phyloP scores from a whole-genome alignment of 2,329 filamentous ascomycete species.

The Helotiales sp. region DNA sequence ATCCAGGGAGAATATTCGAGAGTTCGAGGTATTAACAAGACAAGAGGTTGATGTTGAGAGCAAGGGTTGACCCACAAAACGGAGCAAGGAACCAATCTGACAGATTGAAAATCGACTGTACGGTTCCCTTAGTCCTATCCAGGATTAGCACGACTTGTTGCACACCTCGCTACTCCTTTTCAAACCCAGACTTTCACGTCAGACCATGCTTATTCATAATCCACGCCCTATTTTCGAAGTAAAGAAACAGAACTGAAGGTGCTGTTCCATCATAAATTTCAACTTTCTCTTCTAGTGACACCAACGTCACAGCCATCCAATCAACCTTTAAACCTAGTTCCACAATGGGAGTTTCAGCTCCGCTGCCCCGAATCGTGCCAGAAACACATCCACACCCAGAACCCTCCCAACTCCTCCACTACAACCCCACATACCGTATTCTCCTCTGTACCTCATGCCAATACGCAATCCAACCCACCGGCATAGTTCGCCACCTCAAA shows the following conservation, averaged over 20 bases:
- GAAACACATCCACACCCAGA: not conserved
- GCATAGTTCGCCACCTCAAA: slow-evolving; percentile 28
- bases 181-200: too few relatives aligned
- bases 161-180: not conserved
- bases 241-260: too few relatives aligned
- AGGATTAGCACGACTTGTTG: too few relatives aligned
- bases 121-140: not conserved
- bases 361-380: not conserved
- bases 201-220: too few relatives aligned
- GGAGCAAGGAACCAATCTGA: not conserved
- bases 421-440: slow-evolving; percentile 24
- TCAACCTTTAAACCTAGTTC: not conserved
- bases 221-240: too few relatives aligned
- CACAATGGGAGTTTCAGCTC: not conserved
- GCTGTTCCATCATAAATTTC: not conserved
- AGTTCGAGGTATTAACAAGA: too few relatives aligned
- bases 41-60: too few relatives aligned
- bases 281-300: not conserved
- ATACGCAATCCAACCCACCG: slow-evolving; percentile 29
- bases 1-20: too few relatives aligned
- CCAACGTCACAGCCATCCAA: not conserved
- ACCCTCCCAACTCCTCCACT: slow-evolving; percentile 24
- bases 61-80: too few relatives aligned
- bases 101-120: slow-evolving; percentile 8
- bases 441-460: slow-evolving; percentile 27